Percentiles rank a stretch among this genome's conserved stretches.
Conservation (phyloP, 306 rosid genomes). For the Quillaja saponaria region DNA sequence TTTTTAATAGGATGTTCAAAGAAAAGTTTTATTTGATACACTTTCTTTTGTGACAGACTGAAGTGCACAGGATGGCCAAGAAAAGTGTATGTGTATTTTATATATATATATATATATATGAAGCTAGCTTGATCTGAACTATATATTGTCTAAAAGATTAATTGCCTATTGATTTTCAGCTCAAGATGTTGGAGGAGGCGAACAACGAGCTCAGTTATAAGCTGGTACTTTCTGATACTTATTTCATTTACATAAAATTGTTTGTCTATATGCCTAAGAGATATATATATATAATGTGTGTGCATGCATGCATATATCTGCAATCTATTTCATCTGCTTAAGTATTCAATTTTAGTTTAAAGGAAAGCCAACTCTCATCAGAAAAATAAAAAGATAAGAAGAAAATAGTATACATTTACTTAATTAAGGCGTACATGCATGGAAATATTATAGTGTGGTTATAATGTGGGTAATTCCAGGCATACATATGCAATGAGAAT, state of each 20-base stretch:
- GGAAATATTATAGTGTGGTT: too few species aligned
- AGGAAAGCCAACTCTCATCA: too few species aligned
- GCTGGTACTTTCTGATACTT: conserved; percentile 47
- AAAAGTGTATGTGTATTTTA: conserved; percentile 56
- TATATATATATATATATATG: too few species aligned
- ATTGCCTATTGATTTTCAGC: conserved; percentile 34
- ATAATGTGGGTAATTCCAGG: too few species aligned
- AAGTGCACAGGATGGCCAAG: conserved; percentile 45
- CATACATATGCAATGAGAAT: too few species aligned
- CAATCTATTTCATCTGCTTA: background rate
- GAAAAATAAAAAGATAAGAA: too few species aligned
- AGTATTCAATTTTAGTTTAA: too few species aligned
- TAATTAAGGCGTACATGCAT: too few species aligned
- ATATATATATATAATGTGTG: background rate
- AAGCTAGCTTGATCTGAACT: background rate
- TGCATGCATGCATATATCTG: background rate
- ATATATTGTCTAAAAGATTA: conserved; percentile 17
- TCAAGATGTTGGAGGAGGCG: conserved; percentile 63
- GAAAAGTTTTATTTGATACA: conserved; percentile 15
- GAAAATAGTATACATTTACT: too few species aligned
- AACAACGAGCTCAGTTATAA: conserved; percentile 60
- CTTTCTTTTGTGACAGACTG: conserved; percentile 45
- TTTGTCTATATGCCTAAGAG: background rate
- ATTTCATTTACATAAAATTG: too few species aligned
- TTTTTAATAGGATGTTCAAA: background rate